Evolutionary conservation across 441 rosid genomes (phyloP), one percentile per base, ranked within the genome.

Genomic region (Croton setiger): DNA sequence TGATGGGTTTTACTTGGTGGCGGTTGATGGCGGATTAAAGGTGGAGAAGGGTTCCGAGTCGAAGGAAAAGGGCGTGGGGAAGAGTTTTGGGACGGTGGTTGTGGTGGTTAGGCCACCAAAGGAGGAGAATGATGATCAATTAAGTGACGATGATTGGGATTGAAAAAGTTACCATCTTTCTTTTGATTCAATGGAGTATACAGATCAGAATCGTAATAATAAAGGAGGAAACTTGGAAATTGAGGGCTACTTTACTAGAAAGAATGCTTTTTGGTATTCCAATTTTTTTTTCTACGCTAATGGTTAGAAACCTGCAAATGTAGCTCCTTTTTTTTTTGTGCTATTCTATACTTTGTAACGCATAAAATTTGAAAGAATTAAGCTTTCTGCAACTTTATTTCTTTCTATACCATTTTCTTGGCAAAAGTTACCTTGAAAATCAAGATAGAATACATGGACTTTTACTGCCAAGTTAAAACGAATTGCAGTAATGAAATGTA

Each of bases 101-200:
- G 64, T 89, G 77, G 87, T 93, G 73, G 92, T 89, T 57, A 83
- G 96, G 75, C 90, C 97, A 36, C 97, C 97, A 0, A 91, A 78
- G 47, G 86, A 89, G 17, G 93, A 86, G 59, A 72, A 60, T 12
- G 89, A 89, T 61, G 87, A 88, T 76, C 84, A 85, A 67, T 55
- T 81, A 74, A 69, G 78, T 51, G 87, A 91, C 66, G 87, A 87
- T 45, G 92, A 87, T 72, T 91, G 96, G 97, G 95, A 93, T 11
- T 93, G 81, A 86, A 14, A 17, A 55, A 27, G 48, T 49, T n/a
- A 21, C 44, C 15, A 67, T 7, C 15, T 7, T 35, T 43, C 63
- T 58, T 18, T 65, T 45, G 43, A 59, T 65, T 71, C 45, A 4
- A 68, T 68, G 52, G 58, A 69, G 68, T 9, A 56, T 70, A 73